A percentile compares a stretch with the other conserved stretches of the same genome.
Conservation (phyloP, 768 basidiomycete genomes). For the Tephrocybe sp. region DNA sequence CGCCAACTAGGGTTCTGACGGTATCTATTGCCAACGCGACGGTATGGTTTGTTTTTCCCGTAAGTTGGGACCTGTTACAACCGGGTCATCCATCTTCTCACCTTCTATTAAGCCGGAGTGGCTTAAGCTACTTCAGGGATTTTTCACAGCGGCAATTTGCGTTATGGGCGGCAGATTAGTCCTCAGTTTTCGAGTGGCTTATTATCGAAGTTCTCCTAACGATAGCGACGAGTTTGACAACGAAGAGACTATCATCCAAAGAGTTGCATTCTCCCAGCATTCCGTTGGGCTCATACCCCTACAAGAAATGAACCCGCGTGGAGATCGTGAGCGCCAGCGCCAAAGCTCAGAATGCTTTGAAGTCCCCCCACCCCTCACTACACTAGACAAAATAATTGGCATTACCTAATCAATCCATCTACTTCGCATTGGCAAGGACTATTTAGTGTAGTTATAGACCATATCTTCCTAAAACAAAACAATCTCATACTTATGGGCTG, state of each 20-base stretch:
- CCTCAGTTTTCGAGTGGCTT: constrained; percentile 25
- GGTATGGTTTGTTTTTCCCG: constrained; percentile 19
- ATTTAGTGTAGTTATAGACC: too few relatives aligned
- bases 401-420: not conserved
- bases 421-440: too few relatives aligned
- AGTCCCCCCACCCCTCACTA: not conserved
- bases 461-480: too few relatives aligned
- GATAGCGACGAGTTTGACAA: not conserved
- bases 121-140: constrained; percentile 21
- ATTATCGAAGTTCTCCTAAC: constrained; percentile 17
- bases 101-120: constrained; percentile 17
- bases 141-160: constrained; percentile 21
- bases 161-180: constrained; percentile 25
- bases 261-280: not conserved
- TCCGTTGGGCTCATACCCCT: not conserved
- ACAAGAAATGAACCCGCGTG: not conserved
- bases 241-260: not conserved
- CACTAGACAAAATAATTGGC: not conserved
- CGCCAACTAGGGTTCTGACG: constrained; percentile 16
- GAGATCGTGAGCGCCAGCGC: not conserved
- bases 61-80: constrained; percentile 7
- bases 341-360: not conserved
- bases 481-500: too few relatives aligned
- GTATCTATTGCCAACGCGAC: constrained; percentile 17
- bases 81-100: not conserved